Evolutionary conservation across 164 flowering plant genomes (phyloP).

Genomic region (Buxus sempervirens): DNA sequence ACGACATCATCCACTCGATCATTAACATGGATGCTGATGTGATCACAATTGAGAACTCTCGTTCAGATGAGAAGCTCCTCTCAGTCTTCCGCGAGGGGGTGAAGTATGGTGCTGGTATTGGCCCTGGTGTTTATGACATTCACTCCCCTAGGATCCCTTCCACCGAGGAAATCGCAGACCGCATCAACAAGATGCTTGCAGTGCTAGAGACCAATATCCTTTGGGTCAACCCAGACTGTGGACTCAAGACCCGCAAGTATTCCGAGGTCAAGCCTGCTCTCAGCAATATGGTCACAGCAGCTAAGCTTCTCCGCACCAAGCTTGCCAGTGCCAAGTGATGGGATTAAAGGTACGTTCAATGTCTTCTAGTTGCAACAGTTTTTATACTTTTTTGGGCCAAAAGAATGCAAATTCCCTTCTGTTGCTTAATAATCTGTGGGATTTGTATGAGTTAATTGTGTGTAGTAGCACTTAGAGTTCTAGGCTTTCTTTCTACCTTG

Average conservation of each 20-base stretch:
- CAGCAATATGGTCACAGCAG: slow-evolving; percentile 56
- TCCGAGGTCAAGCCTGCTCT: slow-evolving; percentile 61
- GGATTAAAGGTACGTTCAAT: too few relatives aligned
- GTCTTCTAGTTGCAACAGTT: too few relatives aligned
- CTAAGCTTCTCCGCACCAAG: slow-evolving; percentile 54
- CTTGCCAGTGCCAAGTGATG: slow-evolving; percentile 41
- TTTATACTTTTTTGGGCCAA: too few relatives aligned
- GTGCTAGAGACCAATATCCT: slow-evolving; percentile 55
- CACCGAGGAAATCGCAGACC: slow-evolving; percentile 52
- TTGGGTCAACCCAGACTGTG: slow-evolving; percentile 80
- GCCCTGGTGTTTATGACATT: slow-evolving; percentile 67
- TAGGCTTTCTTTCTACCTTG: too few relatives aligned
- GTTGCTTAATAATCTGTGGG: too few relatives aligned
- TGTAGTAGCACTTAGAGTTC: too few relatives aligned
- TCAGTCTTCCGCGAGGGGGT: slow-evolving; percentile 74
- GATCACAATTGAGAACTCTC: slow-evolving; percentile 62
- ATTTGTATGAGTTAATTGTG: too few relatives aligned
- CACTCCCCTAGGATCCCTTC: slow-evolving; percentile 68
- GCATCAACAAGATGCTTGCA: slow-evolving; percentile 62
- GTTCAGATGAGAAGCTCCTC: slow-evolving; percentile 62
- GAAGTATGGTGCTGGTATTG: slow-evolving; percentile 64
- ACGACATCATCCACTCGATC: slow-evolving; percentile 68
- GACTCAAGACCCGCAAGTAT: slow-evolving; percentile 66
- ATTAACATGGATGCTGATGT: slow-evolving; percentile 72
- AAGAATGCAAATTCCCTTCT: too few relatives aligned